A percentile compares a stretch with the other conserved stretches of the same genome.
These are phyloP conservation scores for Ulota crispa DNA, from an alignment of 225 moss, liverwort and hornwort genomes.

Conservation along the genomic window DNA sequence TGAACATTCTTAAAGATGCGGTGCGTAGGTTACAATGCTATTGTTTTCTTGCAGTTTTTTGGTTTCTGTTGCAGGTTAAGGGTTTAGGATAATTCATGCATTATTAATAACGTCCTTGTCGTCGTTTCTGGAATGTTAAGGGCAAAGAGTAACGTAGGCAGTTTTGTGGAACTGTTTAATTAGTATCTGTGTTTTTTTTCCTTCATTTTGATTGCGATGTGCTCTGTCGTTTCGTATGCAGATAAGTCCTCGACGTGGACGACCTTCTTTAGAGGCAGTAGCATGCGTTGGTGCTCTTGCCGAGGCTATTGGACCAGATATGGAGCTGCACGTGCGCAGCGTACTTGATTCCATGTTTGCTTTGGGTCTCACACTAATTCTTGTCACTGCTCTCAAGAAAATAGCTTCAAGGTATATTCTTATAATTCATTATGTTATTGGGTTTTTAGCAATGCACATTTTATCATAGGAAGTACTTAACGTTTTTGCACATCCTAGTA, in stretches of 20 bases:
- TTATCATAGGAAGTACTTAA: neutral
- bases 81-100: constrained; percentile 4
- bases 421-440: neutral
- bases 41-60: constrained; percentile 4
- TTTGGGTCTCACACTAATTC: constrained; percentile 62
- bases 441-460: neutral
- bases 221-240: constrained; percentile 28
- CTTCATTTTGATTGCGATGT: constrained; percentile 5
- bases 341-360: constrained; percentile 89
- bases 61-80: constrained; percentile 9
- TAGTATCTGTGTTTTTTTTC: neutral
- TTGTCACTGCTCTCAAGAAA: constrained; percentile 71
- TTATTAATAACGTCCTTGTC: neutral
- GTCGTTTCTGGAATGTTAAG: constrained; percentile 11
- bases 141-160: neutral
- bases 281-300: constrained; percentile 94
- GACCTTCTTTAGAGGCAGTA: constrained; percentile 75
- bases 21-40: constrained; percentile 39
- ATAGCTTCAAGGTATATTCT: constrained; percentile 76
- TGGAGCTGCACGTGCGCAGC: constrained; percentile 74
- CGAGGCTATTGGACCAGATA: constrained; percentile 72
- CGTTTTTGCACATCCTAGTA: neutral
- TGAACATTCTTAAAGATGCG: constrained; percentile 75
- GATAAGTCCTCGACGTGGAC: constrained; percentile 85
- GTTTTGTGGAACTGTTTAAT: neutral